Percentiles rank a stretch among this genome's conserved stretches.
Evolutionary conservation across 352 stramenopile species (phyloP).

Genomic region (Globisporangium iwayamae): DNA sequence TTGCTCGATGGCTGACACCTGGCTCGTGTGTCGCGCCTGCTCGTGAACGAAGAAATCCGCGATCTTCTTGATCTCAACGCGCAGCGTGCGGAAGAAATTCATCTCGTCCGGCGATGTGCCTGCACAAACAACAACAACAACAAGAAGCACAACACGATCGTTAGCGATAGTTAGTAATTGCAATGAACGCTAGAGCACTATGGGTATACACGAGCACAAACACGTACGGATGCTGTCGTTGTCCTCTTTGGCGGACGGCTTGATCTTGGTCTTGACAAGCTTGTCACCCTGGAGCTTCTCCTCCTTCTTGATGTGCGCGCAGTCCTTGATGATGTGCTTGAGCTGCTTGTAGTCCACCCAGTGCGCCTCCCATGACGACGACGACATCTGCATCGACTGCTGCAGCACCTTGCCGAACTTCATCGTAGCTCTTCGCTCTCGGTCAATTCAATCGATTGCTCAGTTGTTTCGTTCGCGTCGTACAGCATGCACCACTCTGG

Average conservation of each 20-base stretch:
- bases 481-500: too few species aligned
- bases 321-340: conserved; percentile 90
- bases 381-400: conserved; percentile 85
- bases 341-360: conserved; percentile 90
- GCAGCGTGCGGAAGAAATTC: conserved; percentile 87
- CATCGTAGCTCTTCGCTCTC: conserved; percentile 31
- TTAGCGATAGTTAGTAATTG: not conserved
- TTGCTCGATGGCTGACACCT: conserved; percentile 62
- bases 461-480: too few species aligned
- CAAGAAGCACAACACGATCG: conserved; percentile 2
- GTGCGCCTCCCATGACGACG: conserved; percentile 59
- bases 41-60: conserved; percentile 84
- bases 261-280: conserved; percentile 76
- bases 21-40: conserved; percentile 65
- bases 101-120: conserved; percentile 80
- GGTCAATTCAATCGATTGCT: not conserved
- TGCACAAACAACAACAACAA: conserved; percentile 16
- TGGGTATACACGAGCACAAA: not conserved
- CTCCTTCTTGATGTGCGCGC: conserved; percentile 82
- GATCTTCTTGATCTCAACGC: conserved; percentile 84
- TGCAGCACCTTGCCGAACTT: conserved; percentile 89
- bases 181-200: not conserved
- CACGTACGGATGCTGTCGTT: conserved; percentile 86
- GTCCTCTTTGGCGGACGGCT: conserved; percentile 71
- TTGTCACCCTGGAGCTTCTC: conserved; percentile 79